Percentiles rank a stretch among this genome's conserved stretches.
These are phyloP conservation scores for Colletotrichum horii DNA, from an alignment of 2,329 filamentous ascomycete species.

Conservation along the genomic window DNA sequence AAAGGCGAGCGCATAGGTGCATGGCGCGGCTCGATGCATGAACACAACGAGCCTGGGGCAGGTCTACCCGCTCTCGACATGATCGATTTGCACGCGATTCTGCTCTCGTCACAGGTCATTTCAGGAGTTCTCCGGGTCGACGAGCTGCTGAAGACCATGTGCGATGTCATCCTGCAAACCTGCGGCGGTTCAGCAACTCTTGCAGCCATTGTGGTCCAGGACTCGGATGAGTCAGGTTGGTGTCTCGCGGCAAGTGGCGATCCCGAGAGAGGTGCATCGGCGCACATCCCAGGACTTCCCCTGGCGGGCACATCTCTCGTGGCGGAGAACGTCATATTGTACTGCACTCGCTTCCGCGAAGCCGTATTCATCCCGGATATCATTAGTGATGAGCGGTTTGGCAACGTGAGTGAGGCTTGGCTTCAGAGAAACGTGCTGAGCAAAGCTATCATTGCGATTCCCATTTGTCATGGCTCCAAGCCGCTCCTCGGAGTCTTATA, in stretches of 20 bases:
- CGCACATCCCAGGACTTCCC: slow-evolving; percentile 69
- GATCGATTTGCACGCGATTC: slow-evolving; percentile 80
- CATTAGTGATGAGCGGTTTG: slow-evolving; percentile 77
- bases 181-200: slow-evolving; percentile 74
- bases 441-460: slow-evolving; percentile 79
- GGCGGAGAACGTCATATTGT: slow-evolving; percentile 78
- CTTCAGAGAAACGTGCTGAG: slow-evolving; percentile 71
- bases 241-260: slow-evolving; percentile 77
- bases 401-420: slow-evolving; percentile 75
- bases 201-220: slow-evolving; percentile 76
- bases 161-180: slow-evolving; percentile 79
- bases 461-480: slow-evolving; percentile 75
- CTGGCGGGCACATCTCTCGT: slow-evolving; percentile 70
- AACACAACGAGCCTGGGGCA: slow-evolving; percentile 59
- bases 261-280: slow-evolving; percentile 70
- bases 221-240: slow-evolving; percentile 68
- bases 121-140: slow-evolving; percentile 80
- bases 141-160: slow-evolving; percentile 79
- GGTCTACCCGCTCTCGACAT: slow-evolving; percentile 80
- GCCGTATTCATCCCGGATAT: slow-evolving; percentile 77
- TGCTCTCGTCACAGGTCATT: slow-evolving; percentile 80
- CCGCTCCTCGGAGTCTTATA: slow-evolving; percentile 77
- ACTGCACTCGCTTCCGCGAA: slow-evolving; percentile 78
- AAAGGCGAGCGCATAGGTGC: slow-evolving; percentile 65
- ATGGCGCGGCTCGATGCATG: slow-evolving; percentile 66